Evolutionary conservation across 768 basidiomycete genomes (phyloP).

Genomic region (Pleurotus tuber-regium): DNA sequence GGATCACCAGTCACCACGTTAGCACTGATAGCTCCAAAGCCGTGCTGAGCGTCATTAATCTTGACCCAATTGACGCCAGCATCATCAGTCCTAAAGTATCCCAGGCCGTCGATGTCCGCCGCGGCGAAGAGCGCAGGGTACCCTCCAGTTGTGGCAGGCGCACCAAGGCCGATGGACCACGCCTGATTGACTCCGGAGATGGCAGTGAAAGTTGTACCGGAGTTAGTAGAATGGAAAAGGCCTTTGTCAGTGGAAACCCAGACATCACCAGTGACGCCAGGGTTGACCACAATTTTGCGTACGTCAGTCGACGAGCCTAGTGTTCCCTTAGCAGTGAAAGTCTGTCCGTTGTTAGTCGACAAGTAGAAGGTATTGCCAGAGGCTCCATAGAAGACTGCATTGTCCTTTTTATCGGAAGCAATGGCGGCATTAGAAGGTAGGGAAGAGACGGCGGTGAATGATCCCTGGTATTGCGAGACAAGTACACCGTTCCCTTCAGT

Average conservation of each 20-base stretch:
- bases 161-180: constrained; percentile 60
- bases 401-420: constrained; percentile 60
- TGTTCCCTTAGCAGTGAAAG: constrained; percentile 40
- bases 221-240: constrained; percentile 56
- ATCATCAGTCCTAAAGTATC: constrained; percentile 58
- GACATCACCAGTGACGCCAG: constrained; percentile 53
- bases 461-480: constrained; percentile 47
- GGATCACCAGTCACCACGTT: constrained; percentile 52
- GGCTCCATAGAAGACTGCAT: constrained; percentile 58
- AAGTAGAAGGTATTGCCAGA: constrained; percentile 54
- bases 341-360: constrained; percentile 53
- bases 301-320: constrained; percentile 48
- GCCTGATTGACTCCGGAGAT: constrained; percentile 46
- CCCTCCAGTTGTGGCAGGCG: constrained; percentile 41
- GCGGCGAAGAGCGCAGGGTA: constrained; percentile 57
- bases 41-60: constrained; percentile 56
- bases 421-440: constrained; percentile 54
- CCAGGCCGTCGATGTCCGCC: constrained; percentile 46
- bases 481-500: constrained; percentile 45
- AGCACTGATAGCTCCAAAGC: constrained; percentile 48
- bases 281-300: constrained; percentile 52
- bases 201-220: constrained; percentile 45
- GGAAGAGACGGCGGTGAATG: constrained; percentile 47
- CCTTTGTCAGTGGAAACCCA: constrained; percentile 62
- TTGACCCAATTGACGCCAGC: constrained; percentile 53